These are phyloP conservation scores for Karstenula rhodostoma DNA, from an alignment of 2,329 filamentous ascomycete species.

Conservation along the genomic window DNA sequence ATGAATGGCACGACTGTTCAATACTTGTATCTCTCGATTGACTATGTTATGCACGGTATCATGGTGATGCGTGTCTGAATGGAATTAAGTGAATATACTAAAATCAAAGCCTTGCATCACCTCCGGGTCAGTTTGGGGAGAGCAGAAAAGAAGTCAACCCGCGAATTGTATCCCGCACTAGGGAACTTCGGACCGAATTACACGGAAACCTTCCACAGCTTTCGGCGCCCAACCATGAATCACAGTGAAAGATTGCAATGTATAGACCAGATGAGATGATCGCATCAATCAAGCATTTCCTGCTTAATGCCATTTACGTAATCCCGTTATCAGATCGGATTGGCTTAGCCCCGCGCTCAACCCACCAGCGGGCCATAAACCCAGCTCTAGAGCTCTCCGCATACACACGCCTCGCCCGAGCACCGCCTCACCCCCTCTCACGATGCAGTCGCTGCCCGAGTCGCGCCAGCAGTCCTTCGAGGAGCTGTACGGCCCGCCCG, in stretches of 20 bases:
- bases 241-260: neutral
- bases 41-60: neutral
- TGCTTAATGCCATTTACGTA: conserved; percentile 1
- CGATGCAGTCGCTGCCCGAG: conserved; percentile 70
- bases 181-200: too few relatives aligned
- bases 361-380: conserved; percentile 3
- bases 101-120: too few relatives aligned
- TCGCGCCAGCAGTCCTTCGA: conserved; percentile 93
- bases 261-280: neutral
- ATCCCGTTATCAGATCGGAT: conserved; percentile 3
- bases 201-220: too few relatives aligned
- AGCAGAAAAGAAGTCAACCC: too few relatives aligned
- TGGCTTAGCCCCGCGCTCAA: neutral
- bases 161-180: too few relatives aligned
- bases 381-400: neutral
- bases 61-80: too few relatives aligned
- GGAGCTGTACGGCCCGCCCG: conserved; percentile 97
- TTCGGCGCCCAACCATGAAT: too few relatives aligned
- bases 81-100: too few relatives aligned
- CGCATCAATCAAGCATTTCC: neutral
- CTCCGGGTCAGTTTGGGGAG: too few relatives aligned
- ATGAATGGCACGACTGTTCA: conserved; percentile 2
- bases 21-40: neutral
- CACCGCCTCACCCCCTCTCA: conserved; percentile 12
- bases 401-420: neutral